phyloP scores from a whole-genome alignment of 1,139 yeast species.

The Taphrina deformans region DNA sequence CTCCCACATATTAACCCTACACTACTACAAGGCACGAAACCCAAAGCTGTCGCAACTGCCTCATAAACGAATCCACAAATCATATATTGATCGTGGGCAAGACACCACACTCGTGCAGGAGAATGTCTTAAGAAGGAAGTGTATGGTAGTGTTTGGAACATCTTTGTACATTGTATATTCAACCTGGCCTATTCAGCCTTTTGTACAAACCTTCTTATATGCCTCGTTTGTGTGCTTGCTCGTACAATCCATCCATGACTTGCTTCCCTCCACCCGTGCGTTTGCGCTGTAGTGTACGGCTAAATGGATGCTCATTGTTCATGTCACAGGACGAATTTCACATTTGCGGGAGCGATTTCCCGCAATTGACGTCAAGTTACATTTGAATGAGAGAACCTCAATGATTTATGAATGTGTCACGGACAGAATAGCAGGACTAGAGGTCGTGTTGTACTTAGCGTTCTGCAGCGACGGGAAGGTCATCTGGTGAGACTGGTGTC shows the following conservation, averaged over 20 bases:
- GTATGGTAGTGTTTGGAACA: conserved; percentile 8
- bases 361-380: not conserved
- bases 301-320: too few relatives aligned
- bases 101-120: not conserved
- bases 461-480: not conserved
- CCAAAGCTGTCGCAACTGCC: conserved; percentile 26
- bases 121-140: not conserved
- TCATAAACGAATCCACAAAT: not conserved
- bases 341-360: not conserved
- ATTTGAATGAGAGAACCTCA: not conserved
- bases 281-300: too few relatives aligned
- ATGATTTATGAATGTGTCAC: not conserved
- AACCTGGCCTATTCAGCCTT: not conserved
- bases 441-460: not conserved
- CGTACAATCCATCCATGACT: too few relatives aligned
- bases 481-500: not conserved
- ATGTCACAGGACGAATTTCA: too few relatives aligned
- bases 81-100: not conserved
- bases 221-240: too few relatives aligned
- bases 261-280: too few relatives aligned
- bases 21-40: conserved; percentile 30
- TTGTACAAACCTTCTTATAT: conserved; percentile 8
- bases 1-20: conserved; percentile 55
- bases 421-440: not conserved
- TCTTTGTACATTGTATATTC: conserved; percentile 20